phyloP scores from a whole-genome alignment of 106 monocot species.

The Iris macrosiphon region DNA sequence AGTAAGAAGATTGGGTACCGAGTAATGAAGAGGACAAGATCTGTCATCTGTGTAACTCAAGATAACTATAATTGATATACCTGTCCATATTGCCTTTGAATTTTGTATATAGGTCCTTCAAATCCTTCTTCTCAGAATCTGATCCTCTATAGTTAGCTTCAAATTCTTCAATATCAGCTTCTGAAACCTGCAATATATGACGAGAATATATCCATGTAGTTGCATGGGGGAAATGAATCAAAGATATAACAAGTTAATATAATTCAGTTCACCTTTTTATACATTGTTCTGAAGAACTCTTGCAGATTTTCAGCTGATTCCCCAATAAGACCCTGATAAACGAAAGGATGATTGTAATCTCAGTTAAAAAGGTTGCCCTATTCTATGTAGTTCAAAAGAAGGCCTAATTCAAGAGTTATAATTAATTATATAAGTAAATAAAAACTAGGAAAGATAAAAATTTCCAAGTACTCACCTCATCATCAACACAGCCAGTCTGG shows the following conservation, averaged over 20 bases:
- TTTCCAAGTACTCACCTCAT: constrained; percentile 42
- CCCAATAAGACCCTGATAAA: constrained; percentile 60
- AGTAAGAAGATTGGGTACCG: not conserved
- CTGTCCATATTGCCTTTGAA: constrained; percentile 89
- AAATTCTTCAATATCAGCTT: constrained; percentile 96
- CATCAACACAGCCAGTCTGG: constrained; percentile 87
- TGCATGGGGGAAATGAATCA: too few relatives aligned
- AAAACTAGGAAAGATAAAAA: not conserved
- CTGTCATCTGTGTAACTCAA: not conserved
- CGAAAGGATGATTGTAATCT: not conserved
- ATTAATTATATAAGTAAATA: too few relatives aligned
- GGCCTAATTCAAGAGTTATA: too few relatives aligned
- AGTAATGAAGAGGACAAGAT: not conserved
- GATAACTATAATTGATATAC: constrained; percentile 17
- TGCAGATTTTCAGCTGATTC: constrained; percentile 71
- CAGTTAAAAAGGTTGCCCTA: too few relatives aligned
- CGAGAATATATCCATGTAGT: too few relatives aligned
- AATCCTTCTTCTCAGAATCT: constrained; percentile 82
- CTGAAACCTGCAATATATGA: constrained; percentile 49
- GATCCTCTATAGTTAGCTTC: constrained; percentile 94
- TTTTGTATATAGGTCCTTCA: constrained; percentile 69
- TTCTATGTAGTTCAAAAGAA: too few relatives aligned
- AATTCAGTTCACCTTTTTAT: constrained; percentile 49
- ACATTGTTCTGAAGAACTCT: constrained; percentile 75
- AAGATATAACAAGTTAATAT: not conserved